Percentiles rank a stretch among this genome's conserved stretches.
phyloP scores from a whole-genome alignment of 495 filamentous ascomycete species.

The Clohesyomyces aquaticus region DNA sequence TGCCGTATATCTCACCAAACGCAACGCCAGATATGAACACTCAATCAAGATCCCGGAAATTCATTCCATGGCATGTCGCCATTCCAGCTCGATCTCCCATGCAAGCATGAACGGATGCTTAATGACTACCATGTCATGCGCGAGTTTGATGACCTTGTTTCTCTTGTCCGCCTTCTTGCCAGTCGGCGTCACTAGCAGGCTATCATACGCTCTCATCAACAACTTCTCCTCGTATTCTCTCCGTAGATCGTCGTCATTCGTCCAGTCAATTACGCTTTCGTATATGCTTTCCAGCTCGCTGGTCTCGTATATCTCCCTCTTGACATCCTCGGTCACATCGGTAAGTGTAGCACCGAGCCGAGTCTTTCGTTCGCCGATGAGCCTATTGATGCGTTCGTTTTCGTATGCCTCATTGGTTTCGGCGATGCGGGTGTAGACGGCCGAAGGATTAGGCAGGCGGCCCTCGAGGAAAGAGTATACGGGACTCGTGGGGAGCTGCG shows the following conservation, averaged over 20 bases:
- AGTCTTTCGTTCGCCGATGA: slow-evolving; percentile 86
- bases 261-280: slow-evolving; percentile 83
- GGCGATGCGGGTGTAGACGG: slow-evolving; percentile 82
- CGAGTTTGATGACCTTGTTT: slow-evolving; percentile 69
- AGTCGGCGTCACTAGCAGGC: slow-evolving; percentile 65
- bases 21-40: background rate
- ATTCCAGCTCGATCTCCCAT: slow-evolving; percentile 88
- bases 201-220: slow-evolving; percentile 77
- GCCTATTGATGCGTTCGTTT: slow-evolving; percentile 84
- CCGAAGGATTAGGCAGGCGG: slow-evolving; percentile 74
- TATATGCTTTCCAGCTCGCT: slow-evolving; percentile 78
- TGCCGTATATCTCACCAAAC: background rate
- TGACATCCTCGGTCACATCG: slow-evolving; percentile 84
- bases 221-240: slow-evolving; percentile 89
- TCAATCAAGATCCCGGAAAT: background rate
- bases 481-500: slow-evolving; percentile 75
- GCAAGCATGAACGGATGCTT: slow-evolving; percentile 88
- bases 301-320: slow-evolving; percentile 73
- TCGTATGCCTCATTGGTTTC: slow-evolving; percentile 85
- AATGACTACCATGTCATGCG: slow-evolving; percentile 91
- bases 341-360: slow-evolving; percentile 80
- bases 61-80: slow-evolving; percentile 58
- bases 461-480: slow-evolving; percentile 86
- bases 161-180: slow-evolving; percentile 70
- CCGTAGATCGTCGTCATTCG: slow-evolving; percentile 79